Percentiles rank a stretch among this genome's conserved stretches.
Evolutionary conservation across 495 filamentous ascomycete species (phyloP).

Genomic region (Hypoxylon fragiforme): DNA sequence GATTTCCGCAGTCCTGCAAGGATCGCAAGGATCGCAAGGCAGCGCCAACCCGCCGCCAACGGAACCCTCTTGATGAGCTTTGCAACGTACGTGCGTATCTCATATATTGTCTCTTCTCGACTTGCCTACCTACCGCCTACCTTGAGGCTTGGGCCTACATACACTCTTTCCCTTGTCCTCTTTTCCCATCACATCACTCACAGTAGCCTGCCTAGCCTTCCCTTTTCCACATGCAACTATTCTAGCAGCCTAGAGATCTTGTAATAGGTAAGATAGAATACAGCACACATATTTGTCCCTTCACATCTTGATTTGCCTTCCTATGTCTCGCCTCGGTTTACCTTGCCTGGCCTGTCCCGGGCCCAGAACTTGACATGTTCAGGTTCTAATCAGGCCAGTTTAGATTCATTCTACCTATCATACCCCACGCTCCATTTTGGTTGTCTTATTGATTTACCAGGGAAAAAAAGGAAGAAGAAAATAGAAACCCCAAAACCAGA

Average conservation of each 20-base stretch:
- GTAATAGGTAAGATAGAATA: too few relatives aligned
- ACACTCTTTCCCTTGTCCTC: too few relatives aligned
- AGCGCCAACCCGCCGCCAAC: neutral
- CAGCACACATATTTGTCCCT: too few relatives aligned
- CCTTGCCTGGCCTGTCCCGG: neutral
- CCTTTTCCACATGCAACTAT: too few relatives aligned
- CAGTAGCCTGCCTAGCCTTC: too few relatives aligned
- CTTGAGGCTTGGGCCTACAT: constrained; percentile 1
- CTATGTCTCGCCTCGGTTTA: neutral
- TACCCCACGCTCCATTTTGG: neutral
- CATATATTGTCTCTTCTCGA: constrained; percentile 3
- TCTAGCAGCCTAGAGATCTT: too few relatives aligned
- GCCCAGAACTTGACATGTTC: neutral
- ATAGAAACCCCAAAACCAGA: too few relatives aligned
- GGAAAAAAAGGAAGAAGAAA: too few relatives aligned
- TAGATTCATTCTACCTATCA: neutral
- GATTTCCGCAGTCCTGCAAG: neutral
- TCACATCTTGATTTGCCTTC: constrained; percentile 3
- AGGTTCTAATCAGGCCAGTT: neutral
- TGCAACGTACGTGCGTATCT: constrained; percentile 4
- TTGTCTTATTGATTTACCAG: neutral
- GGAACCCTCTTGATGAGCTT: constrained; percentile 9
- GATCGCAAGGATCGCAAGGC: neutral
- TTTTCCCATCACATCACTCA: too few relatives aligned
- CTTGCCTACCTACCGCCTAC: constrained; percentile 4